Base-by-base conservation (phyloP, 2,329 filamentous ascomycete species). In the Neofusicoccum umdonicola region DNA sequence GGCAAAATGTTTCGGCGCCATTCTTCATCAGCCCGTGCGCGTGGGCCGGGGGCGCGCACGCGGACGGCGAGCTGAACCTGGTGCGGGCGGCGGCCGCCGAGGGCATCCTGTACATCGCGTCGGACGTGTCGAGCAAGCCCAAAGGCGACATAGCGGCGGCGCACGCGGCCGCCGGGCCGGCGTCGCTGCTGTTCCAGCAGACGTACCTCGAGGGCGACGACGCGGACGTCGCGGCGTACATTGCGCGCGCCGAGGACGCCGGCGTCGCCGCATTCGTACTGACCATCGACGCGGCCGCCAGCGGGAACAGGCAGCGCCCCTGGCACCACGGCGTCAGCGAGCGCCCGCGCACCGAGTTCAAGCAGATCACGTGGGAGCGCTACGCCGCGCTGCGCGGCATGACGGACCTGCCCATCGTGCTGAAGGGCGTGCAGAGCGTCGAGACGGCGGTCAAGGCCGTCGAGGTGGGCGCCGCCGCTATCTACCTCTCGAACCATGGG, bases 1-100 rank as follows among this genome's bases (percentile, higher is more conserved):
- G 83, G 34, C 75, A 83, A 74, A 82, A 84, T 72, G 83, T 84
- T 72, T 82, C 79, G 0, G 78, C 80, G 0, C 83, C 83, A 12
- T 81, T 85, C 75, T 85, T 82, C 75, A 85, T 85, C 70, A 78
- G 78, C 64, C 82, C 83, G 15, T 71, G 68, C 51, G 73, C 74
- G 7, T 68, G 71, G 6, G 74, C 74, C n/a, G 79, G 72, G 22
- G 79, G 80, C 57, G 83, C 71, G 6, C 77, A 85, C 66, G 70
- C 74, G 0, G 77, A 80, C 1, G 83, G 76, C n/a, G 84, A 86
- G 73, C 69, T 78, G 4, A 83, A 82, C 68, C 71, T 86, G 19
- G 79, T 83, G 60, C 77, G 81, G 73, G 82, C 77, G 42, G 83
- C 84, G 6, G 81, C 73, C 8, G 71, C 75, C n/a, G 79, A 77